phyloP scores from a whole-genome alignment of 192 early-diverging fungal species.

The Coemansia sp. region DNA sequence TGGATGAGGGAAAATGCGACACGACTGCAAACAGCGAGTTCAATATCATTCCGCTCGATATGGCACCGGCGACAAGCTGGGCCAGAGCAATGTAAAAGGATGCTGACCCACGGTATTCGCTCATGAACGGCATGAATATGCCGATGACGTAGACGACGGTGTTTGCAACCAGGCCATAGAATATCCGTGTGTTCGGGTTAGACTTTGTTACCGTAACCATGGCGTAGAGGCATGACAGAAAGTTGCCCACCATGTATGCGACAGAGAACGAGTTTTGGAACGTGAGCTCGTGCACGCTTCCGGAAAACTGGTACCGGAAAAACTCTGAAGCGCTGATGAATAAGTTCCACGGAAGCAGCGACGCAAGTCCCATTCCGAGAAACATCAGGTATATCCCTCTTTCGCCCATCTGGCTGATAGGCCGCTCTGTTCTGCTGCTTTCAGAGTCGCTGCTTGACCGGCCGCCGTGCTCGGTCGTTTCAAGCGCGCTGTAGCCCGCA shows the following conservation, averaged over 20 bases:
- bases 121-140: conserved; percentile 56
- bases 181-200: conserved; percentile 45
- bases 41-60: conserved; percentile 62
- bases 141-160: conserved; percentile 53
- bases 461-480: not conserved
- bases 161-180: conserved; percentile 57
- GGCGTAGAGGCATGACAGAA: conserved; percentile 57
- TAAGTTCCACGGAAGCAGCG: conserved; percentile 79
- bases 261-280: conserved; percentile 81
- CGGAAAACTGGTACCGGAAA: conserved; percentile 63
- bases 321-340: conserved; percentile 80
- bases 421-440: not conserved
- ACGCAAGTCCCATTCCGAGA: conserved; percentile 71
- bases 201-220: conserved; percentile 48
- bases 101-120: conserved; percentile 41
- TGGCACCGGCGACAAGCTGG: conserved; percentile 59
- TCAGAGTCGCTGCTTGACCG: not conserved
- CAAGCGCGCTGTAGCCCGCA: not conserved
- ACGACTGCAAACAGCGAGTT: conserved; percentile 72
- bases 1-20: conserved; percentile 63
- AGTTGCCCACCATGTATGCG: conserved; percentile 61
- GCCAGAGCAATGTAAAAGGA: conserved; percentile 67
- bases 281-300: conserved; percentile 58
- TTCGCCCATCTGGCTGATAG: not conserved
- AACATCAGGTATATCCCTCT: conserved; percentile 58